phyloP scores from a whole-genome alignment of 148 eudicot species.

The Polygonum maritimum region DNA sequence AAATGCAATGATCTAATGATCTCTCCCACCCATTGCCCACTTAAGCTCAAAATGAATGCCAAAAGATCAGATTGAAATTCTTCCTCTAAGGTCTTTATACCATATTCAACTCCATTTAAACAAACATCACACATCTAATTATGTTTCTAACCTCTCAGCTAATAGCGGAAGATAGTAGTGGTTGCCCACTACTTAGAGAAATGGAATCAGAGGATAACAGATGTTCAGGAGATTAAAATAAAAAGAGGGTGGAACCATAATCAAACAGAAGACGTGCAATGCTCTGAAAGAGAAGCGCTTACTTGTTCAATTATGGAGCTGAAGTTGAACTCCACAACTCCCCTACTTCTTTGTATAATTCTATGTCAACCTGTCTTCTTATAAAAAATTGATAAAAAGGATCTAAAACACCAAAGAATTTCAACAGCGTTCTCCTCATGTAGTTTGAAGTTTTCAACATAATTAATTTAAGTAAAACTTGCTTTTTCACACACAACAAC shows the following conservation, averaged over 20 bases:
- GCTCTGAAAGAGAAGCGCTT: background rate
- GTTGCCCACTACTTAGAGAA: slow-evolving; percentile 1
- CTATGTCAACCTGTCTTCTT: background rate
- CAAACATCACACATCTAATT: background rate
- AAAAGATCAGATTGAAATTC: background rate
- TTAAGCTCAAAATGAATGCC: background rate
- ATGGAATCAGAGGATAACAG: slow-evolving; percentile 2
- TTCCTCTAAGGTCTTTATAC: background rate
- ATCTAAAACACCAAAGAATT: background rate
- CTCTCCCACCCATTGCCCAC: background rate
- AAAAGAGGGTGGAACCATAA: background rate
- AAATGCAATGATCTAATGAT: background rate
- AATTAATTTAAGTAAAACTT: no score
- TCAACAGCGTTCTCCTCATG: background rate
- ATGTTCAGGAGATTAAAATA: background rate
- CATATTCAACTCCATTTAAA: background rate
- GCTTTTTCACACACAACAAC: no score
- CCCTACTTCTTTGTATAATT: background rate
- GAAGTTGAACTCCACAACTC: slow-evolving; percentile 10
- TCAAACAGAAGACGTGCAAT: slow-evolving; percentile 4
- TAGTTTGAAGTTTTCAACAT: background rate
- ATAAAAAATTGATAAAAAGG: background rate
- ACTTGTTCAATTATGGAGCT: background rate
- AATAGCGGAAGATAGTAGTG: background rate
- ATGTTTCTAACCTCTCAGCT: background rate